Evolutionary conservation across 2,329 filamentous ascomycete species (phyloP).

Genomic region (Fusarium proliferatum): DNA sequence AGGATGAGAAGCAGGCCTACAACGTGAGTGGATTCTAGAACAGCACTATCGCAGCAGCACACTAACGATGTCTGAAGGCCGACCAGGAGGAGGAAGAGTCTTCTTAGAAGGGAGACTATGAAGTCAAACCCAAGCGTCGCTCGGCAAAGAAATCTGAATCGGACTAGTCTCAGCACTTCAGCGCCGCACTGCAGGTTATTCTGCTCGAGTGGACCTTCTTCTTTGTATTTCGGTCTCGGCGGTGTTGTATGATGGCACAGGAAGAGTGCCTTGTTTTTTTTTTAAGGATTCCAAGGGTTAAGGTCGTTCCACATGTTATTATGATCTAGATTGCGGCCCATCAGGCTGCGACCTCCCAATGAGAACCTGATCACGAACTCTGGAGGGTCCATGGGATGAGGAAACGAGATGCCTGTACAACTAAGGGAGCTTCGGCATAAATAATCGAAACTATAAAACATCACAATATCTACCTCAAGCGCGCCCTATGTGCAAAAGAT

Average conservation of each 20-base stretch:
- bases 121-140: constrained; percentile 22
- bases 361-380: constrained; percentile 42
- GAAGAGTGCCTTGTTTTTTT: constrained; percentile 51
- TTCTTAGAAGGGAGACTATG: constrained; percentile 45
- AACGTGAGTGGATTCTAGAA: constrained; percentile 68
- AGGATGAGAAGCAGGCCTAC: constrained; percentile 96
- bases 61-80: constrained; percentile 58
- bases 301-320: constrained; percentile 49
- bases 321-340: constrained; percentile 47
- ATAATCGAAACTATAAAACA: constrained; percentile 37
- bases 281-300: constrained; percentile 51
- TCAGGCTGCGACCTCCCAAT: constrained; percentile 43
- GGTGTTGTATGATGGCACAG: constrained; percentile 58
- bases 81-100: constrained; percentile 71
- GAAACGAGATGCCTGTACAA: constrained; percentile 48
- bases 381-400: constrained; percentile 39
- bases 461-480: neutral
- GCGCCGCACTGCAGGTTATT: constrained; percentile 24
- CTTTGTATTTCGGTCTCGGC: constrained; percentile 53
- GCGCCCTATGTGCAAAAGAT: neutral
- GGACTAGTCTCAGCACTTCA: constrained; percentile 19
- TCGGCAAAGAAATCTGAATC: constrained; percentile 20
- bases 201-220: constrained; percentile 39
- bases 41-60: constrained; percentile 7
- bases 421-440: constrained; percentile 37